Conservation (phyloP, 225 moss, liverwort and hornwort species). For the Pleurozium schreberi region DNA sequence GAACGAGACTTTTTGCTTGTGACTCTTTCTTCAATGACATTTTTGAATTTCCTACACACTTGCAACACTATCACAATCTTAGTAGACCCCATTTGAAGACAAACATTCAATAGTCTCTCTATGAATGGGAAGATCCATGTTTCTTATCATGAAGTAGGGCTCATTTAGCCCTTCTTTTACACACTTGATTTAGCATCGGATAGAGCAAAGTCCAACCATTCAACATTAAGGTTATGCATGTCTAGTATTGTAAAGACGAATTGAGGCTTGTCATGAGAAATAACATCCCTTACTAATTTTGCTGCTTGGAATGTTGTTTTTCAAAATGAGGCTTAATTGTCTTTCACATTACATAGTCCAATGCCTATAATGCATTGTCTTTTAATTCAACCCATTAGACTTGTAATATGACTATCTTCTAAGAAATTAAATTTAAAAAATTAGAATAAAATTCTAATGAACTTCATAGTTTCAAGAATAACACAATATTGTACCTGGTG, state of each 20-base stretch:
- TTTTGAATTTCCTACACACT: not conserved
- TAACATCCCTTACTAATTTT: rapidly evolving
- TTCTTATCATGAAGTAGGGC: not conserved
- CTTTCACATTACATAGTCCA: not conserved
- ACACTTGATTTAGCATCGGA: not conserved
- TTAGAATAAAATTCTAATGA: not conserved
- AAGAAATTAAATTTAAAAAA: not conserved
- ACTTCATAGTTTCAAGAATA: not conserved
- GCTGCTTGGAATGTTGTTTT: rapidly evolving
- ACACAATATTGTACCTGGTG: rapidly evolving
- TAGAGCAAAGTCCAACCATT: not conserved
- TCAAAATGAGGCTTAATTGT: rapidly evolving
- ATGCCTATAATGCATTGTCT: rapidly evolving
- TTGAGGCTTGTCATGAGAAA: too few relatives aligned
- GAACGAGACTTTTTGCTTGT: not conserved
- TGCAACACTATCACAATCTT: not conserved
- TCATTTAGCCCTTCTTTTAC: not conserved
- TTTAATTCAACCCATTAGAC: not conserved
- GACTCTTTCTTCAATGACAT: not conserved
- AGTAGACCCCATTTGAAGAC: not conserved
- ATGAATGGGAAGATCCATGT: not conserved
- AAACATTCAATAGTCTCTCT: not conserved
- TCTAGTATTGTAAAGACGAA: not conserved
- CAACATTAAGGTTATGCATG: not conserved
- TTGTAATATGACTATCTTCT: not conserved